Evolutionary conservation across 306 rosid genomes (phyloP).

Genomic region (Dalbergia cochinchinensis): DNA sequence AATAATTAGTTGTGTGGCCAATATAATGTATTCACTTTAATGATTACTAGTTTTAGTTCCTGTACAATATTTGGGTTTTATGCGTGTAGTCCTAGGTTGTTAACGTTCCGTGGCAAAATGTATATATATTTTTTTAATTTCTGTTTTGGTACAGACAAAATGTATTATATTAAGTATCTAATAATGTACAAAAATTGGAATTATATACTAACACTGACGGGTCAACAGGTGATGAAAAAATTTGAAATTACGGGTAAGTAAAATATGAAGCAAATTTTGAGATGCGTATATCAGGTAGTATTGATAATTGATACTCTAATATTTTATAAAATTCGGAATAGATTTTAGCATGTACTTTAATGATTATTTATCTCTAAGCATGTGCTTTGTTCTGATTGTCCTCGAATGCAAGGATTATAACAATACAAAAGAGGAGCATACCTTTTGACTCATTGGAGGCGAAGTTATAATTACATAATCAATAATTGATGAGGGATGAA

Average conservation of each 20-base stretch:
- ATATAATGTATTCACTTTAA: not conserved
- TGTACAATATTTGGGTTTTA: not conserved
- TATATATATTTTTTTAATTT: no score
- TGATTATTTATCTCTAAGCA: slow-evolving; percentile 26
- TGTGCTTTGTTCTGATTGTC: slow-evolving; percentile 36
- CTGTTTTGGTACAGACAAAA: no score
- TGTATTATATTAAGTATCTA: not conserved
- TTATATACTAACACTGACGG: no score
- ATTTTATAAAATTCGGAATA: no score
- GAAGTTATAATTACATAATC: slow-evolving; percentile 14
- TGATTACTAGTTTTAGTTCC: slow-evolving; percentile 21
- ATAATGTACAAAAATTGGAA: no score
- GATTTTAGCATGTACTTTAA: not conserved
- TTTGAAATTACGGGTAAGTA: not conserved
- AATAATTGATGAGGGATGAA: slow-evolving; percentile 23
- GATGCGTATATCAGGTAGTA: no score
- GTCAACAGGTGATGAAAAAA: no score
- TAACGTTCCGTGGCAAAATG: not conserved
- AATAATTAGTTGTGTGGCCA: not conserved
- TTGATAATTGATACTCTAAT: no score
- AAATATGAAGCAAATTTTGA: not conserved
- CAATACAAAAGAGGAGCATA: not conserved
- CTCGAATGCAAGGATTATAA: slow-evolving; percentile 1
- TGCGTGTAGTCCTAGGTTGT: not conserved
- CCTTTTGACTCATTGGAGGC: not conserved